Base-by-base conservation (phyloP, 768 basidiomycete species). In the Suillus subluteus region DNA sequence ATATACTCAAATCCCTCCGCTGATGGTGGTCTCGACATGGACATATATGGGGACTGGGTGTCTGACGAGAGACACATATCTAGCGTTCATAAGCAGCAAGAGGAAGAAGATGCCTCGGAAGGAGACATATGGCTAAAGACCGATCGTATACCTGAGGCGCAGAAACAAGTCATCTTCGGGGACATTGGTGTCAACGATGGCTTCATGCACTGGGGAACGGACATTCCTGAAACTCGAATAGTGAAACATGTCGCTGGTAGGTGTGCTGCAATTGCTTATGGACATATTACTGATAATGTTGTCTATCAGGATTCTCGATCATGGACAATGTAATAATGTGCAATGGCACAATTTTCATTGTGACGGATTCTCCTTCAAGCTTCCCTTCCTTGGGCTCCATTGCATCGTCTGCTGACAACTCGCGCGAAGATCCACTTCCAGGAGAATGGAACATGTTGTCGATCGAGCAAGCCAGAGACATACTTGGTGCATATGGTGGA, bases 241-340 rank as follows among this genome's bases (percentile, higher is more conserved):
- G 72, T 89, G 26, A 83, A 84, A 54, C 92, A 94, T 77, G 81
- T 84, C 40, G 85, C 91, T 69, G 92, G 92, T 91, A 64, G 43
- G 81, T 69, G 5, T 21, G 26, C 32, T 63, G n/a, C 2, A 11
- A 41, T 9, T 7, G 58, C 30, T 12, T 43, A 18, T 37, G 7
- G 8, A n/a, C 3, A 18, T 13, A 26, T 40, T 30, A 48, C 62
- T 72, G 38, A 67, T 63, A 7, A 65, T 44, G 64, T 56, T 59
- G 38, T 38, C 40, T 43, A 52, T n/a, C 23, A 96, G 95, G 95
- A 4, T 93, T 89, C 79, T 94, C 92, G 0, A 86, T 95, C 54
- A 80, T 96, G 65, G 92, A 96, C 71, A 91, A 93, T 67, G 83
- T 94, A n/a, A 86, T 91, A 72, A 77, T 91, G n/a, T 81, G 85